Evolutionary conservation across 2,329 filamentous ascomycete genomes (phyloP).

Genomic region (Trichoderma koningiopsis): DNA sequence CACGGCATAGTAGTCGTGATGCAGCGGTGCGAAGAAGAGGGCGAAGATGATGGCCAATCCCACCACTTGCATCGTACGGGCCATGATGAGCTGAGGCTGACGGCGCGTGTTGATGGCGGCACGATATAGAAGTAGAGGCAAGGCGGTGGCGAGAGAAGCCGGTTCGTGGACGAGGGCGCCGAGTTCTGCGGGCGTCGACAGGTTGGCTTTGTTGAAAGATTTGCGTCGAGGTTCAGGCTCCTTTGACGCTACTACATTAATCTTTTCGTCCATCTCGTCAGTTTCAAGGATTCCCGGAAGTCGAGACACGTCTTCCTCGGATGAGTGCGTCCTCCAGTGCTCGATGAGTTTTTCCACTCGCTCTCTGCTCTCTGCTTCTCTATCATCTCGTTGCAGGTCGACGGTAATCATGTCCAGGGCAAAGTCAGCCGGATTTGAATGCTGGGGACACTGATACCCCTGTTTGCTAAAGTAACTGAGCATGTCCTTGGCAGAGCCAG

Average conservation of each 20-base stretch:
- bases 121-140: conserved; percentile 68
- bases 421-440: conserved; percentile 78
- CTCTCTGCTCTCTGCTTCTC: conserved; percentile 63
- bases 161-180: conserved; percentile 67
- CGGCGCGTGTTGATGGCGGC: conserved; percentile 69
- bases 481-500: conserved; percentile 65
- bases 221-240: conserved; percentile 36
- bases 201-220: conserved; percentile 46
- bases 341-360: conserved; percentile 64
- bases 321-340: conserved; percentile 50
- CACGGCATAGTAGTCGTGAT: conserved; percentile 67
- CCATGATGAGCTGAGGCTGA: conserved; percentile 65
- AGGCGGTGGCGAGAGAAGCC: conserved; percentile 62
- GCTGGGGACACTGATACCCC: conserved; percentile 65
- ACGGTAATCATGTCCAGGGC: conserved; percentile 76
- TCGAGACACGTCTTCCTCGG: conserved; percentile 21
- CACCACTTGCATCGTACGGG: conserved; percentile 67
- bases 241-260: neutral
- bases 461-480: conserved; percentile 62
- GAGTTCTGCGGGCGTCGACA: conserved; percentile 71
- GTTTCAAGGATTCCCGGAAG: conserved; percentile 37
- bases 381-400: conserved; percentile 66
- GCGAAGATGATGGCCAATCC: conserved; percentile 64
- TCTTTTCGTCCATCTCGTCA: conserved; percentile 33
- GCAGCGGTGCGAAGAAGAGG: conserved; percentile 71